Conservation (phyloP, 805 yeast genomes). For the Nakazawaea wyomingensis region DNA sequence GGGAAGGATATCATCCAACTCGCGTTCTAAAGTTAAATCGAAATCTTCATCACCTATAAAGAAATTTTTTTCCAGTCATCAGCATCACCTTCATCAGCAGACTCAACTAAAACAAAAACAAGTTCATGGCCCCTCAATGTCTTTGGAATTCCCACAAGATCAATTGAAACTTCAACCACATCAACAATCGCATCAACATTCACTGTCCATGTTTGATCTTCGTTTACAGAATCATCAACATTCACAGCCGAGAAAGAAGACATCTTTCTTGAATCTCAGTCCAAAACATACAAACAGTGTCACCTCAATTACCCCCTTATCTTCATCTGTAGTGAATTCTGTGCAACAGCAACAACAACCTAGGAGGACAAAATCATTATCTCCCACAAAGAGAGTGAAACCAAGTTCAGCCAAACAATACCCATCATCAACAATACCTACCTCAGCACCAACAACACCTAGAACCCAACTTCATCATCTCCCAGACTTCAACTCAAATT, state of each 20-base stretch:
- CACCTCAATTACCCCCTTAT: not conserved
- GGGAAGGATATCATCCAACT: not conserved
- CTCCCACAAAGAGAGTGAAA: constrained; percentile 10
- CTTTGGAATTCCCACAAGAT: too few species aligned
- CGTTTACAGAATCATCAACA: too few species aligned
- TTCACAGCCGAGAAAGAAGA: not conserved
- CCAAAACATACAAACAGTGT: not conserved
- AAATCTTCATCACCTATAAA: constrained; percentile 6
- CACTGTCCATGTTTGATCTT: constrained; percentile 4
- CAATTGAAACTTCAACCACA: not conserved
- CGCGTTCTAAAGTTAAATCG: not conserved
- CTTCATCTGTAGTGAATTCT: not conserved
- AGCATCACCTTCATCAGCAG: not conserved
- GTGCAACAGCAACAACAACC: not conserved
- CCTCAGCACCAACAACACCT: too few species aligned
- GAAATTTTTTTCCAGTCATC: constrained; percentile 5
- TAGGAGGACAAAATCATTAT: constrained; percentile 8
- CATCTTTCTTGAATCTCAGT: constrained; percentile 5
- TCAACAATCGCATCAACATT: not conserved
- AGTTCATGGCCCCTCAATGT: not conserved
- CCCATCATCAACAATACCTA: too few species aligned
- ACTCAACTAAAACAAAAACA: not conserved
- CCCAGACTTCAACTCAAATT: too few species aligned
- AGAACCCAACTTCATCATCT: too few species aligned
- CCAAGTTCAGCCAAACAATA: not conserved